Percentiles rank a stretch among this genome's conserved stretches.
phyloP scores from a whole-genome alignment of 208 protist species.

The Leishmania turanica region DNA sequence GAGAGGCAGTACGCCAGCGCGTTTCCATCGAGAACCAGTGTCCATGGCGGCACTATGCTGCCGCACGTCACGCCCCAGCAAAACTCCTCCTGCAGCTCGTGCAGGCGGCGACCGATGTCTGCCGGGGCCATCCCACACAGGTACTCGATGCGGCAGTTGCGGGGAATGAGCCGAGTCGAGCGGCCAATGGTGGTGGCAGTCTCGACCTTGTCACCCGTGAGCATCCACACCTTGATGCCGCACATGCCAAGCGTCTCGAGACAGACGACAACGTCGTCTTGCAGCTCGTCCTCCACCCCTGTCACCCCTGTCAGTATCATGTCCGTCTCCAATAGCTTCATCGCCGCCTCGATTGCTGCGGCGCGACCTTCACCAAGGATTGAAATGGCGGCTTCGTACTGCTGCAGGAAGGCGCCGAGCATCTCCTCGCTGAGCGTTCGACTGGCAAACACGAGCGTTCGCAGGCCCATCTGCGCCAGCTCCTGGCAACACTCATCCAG shows the following conservation, averaged over 20 bases:
- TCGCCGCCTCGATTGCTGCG: conserved; percentile 70
- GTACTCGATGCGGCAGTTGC: conserved; percentile 66
- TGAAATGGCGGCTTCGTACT: conserved; percentile 60
- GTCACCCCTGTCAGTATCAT: conserved; percentile 94
- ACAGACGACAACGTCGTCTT: conserved; percentile 93
- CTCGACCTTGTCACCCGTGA: conserved; percentile 99
- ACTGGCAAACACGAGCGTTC: conserved; percentile 94
- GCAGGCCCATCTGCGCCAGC: conserved; percentile 96
- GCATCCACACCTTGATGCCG: conserved; percentile 98
- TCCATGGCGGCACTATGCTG: conserved; percentile 39
- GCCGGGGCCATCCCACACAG: conserved; percentile 43
- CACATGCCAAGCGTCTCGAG: conserved; percentile 97
- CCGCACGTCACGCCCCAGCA: conserved; percentile 10
- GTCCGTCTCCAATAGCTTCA: conserved; percentile 85
- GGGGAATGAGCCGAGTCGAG: conserved; percentile 88
- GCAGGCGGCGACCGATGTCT: conserved; percentile 39
- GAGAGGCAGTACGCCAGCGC: conserved; percentile 70
- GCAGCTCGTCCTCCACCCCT: conserved; percentile 98
- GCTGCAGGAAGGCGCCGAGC: conserved; percentile 78
- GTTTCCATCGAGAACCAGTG: conserved; percentile 84
- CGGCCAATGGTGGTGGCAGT: conserved; percentile 96
- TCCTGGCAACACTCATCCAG: conserved; percentile 97
- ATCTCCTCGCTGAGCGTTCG: conserved; percentile 84
- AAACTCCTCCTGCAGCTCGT: conserved; percentile 45
- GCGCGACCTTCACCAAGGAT: conserved; percentile 54